phyloP scores from a whole-genome alignment of 2,329 filamentous ascomycete species.

The Dactylellina leptospora region DNA sequence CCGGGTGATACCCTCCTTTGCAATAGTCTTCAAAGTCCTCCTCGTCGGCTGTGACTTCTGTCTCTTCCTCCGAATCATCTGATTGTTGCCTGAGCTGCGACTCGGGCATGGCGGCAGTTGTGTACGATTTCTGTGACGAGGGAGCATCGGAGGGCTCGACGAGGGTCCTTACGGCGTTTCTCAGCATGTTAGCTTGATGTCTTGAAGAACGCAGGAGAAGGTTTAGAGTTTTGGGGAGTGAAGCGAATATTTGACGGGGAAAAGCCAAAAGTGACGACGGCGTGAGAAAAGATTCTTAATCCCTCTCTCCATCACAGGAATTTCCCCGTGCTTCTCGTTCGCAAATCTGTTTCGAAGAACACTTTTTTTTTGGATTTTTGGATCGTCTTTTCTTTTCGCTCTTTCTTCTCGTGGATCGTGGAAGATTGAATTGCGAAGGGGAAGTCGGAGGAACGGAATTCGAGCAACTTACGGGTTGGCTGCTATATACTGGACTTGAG shows the following conservation, averaged over 20 bases:
- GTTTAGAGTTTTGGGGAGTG: constrained; percentile 26
- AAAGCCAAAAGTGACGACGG: constrained; percentile 28
- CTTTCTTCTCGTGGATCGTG: not conserved
- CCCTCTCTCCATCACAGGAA: too few relatives aligned
- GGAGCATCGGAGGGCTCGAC: constrained; percentile 62
- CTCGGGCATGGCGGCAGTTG: constrained; percentile 62
- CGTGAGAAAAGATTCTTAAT: too few relatives aligned
- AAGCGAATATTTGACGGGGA: constrained; percentile 25
- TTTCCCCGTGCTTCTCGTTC: too few relatives aligned
- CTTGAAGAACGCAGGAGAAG: constrained; percentile 1
- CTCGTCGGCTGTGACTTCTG: constrained; percentile 94
- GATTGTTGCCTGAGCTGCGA: constrained; percentile 72
- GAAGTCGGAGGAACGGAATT: constrained; percentile 1
- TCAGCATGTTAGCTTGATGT: constrained; percentile 40
- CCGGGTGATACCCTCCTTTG: constrained; percentile 97
- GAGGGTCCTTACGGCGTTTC: constrained; percentile 49
- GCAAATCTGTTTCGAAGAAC: not conserved
- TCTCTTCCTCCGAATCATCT: constrained; percentile 80
- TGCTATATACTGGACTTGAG: constrained; percentile 50
- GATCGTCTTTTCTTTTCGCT: not conserved
- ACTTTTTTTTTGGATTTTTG: not conserved
- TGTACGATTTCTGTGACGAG: constrained; percentile 63
- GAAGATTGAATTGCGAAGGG: constrained; percentile 21
- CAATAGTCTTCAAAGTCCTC: constrained; percentile 99
- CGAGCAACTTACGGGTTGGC: constrained; percentile 51